phyloP scores from a whole-genome alignment of 768 basidiomycete species.

The Harrya chromipes region DNA sequence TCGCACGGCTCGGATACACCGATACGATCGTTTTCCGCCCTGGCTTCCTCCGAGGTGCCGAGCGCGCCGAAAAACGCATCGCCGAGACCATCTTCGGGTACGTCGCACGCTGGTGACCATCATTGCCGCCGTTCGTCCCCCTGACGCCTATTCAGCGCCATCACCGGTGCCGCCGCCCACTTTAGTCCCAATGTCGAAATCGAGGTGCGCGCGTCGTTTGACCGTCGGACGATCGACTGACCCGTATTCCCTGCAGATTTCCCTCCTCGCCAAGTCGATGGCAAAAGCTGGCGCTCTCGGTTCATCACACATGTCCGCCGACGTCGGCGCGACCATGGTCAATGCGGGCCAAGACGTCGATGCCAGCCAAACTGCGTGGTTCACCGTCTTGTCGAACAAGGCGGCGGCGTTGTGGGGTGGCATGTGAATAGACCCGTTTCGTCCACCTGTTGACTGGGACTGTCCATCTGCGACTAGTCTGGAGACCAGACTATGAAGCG shows the following conservation, averaged over 20 bases:
- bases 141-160: slow-evolving; percentile 24
- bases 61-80: slow-evolving; percentile 40
- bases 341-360: slow-evolving; percentile 30
- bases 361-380: slow-evolving; percentile 36
- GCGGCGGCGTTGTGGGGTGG: slow-evolving; percentile 44
- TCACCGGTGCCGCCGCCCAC: slow-evolving; percentile 38
- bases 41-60: slow-evolving; percentile 45
- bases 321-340: slow-evolving; percentile 39
- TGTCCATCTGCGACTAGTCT: too few species aligned
- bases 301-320: slow-evolving; percentile 43
- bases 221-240: not conserved
- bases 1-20: slow-evolving; percentile 64
- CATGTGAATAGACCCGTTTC: not conserved
- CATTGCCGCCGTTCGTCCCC: too few species aligned
- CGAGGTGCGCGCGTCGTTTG: slow-evolving; percentile 31
- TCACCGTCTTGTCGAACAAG: slow-evolving; percentile 55
- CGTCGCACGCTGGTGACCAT: slow-evolving; percentile 10
- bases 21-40: slow-evolving; percentile 75
- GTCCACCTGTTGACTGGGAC: not conserved
- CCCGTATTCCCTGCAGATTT: slow-evolving; percentile 36
- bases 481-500: too few species aligned
- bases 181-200: slow-evolving; percentile 42
- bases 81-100: slow-evolving; percentile 45
- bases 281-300: slow-evolving; percentile 54
- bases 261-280: slow-evolving; percentile 53